Conservation (phyloP, 225 moss, liverwort and hornwort species). For the Pleurozium schreberi region DNA sequence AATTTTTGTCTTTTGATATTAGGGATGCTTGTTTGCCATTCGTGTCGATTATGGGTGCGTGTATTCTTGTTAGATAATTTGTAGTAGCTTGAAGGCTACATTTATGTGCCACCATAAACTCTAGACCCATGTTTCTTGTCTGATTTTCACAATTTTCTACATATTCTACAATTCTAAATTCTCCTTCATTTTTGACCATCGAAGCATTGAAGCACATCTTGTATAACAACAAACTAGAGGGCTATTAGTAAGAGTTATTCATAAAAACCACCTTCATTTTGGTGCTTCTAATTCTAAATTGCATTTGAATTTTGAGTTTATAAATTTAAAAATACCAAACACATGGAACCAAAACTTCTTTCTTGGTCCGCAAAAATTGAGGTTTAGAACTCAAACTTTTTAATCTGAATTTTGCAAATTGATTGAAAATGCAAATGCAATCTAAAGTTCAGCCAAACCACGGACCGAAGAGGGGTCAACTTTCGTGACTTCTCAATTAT, state of each 20-base stretch:
- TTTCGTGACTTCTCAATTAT: neutral
- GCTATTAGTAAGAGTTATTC: neutral
- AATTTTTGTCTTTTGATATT: neutral
- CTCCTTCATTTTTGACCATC: accelerated
- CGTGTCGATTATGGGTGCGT: accelerated
- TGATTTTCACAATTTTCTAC: accelerated
- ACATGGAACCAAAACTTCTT: neutral
- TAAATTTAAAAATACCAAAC: too few species aligned
- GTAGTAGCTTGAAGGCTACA: accelerated
- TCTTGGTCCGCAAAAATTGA: too few species aligned
- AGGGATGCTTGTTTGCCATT: accelerated
- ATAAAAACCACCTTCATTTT: neutral
- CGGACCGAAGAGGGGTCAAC: neutral
- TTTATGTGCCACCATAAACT: neutral
- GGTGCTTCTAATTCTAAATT: neutral
- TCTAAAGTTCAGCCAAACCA: neutral
- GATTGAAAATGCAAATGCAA: neutral
- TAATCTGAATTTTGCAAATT: neutral
- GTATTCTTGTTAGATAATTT: too few species aligned
- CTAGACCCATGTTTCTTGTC: accelerated
- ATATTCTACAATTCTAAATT: neutral
- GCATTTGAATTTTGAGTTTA: too few species aligned
- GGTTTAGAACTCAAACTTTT: neutral
- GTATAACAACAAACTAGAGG: neutral
- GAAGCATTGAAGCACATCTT: accelerated